Conservation (phyloP, 768 basidiomycete species). For the Termitomyces eurrhizus region DNA sequence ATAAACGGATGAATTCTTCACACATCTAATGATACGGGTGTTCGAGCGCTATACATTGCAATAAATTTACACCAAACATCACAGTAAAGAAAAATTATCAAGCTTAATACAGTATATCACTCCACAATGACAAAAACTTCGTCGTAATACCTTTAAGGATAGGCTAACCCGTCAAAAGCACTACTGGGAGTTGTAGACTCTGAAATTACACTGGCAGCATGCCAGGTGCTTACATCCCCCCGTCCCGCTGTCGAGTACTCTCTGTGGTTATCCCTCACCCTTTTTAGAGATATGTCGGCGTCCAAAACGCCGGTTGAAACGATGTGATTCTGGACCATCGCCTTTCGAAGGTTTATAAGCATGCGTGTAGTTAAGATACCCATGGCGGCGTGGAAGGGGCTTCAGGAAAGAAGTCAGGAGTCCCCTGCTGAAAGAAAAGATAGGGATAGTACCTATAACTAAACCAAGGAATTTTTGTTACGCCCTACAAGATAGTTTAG, state of each 20-base stretch:
- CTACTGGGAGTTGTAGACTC: not conserved
- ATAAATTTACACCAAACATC: not conserved
- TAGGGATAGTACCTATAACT: slow-evolving; percentile 34
- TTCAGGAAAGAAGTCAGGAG: slow-evolving; percentile 10
- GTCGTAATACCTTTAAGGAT: not conserved
- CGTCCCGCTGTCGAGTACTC: not conserved
- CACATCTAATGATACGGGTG: not conserved
- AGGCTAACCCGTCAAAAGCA: not conserved
- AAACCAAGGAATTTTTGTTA: slow-evolving; percentile 47
- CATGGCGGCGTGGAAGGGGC: slow-evolving; percentile 45
- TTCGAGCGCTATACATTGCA: not conserved
- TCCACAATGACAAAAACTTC: not conserved
- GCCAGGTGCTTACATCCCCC: not conserved
- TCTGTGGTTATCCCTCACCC: not conserved
- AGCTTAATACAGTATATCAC: not conserved
- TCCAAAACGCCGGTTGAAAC: not conserved
- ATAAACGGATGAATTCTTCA: not conserved
- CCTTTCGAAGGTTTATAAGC: slow-evolving; percentile 41
- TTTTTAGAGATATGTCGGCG: not conserved
- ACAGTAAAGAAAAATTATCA: not conserved
- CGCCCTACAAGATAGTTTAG: slow-evolving; percentile 22
- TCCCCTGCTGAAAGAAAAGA: not conserved
- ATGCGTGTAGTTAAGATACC: slow-evolving; percentile 44
- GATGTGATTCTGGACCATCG: slow-evolving; percentile 14
- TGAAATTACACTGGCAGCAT: not conserved